Conservation (phyloP, 441 rosid genomes). For the Mallotus repandus region DNA sequence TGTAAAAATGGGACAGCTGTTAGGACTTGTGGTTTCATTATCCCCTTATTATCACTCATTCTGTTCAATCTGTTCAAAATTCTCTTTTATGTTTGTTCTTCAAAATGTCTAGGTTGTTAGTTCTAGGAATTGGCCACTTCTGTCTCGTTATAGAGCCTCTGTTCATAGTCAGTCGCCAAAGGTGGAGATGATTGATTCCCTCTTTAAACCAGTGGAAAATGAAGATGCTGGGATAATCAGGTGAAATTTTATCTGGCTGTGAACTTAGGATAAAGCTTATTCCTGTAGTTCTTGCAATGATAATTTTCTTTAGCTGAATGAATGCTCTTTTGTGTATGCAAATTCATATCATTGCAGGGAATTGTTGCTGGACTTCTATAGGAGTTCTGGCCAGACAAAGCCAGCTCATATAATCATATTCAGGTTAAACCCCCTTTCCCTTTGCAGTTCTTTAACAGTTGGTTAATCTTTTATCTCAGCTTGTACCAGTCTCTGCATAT, state of each 20-base stretch:
- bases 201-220: conserved; percentile 38
- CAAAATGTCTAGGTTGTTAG: conserved; percentile 45
- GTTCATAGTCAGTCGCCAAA: conserved; percentile 72
- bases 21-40: too few species aligned
- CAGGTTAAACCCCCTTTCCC: conserved; percentile 42
- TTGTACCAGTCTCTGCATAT: neutral
- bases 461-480: neutral
- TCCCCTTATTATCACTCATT: too few species aligned
- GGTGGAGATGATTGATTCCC: conserved; percentile 74
- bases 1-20: too few species aligned
- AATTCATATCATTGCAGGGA: conserved; percentile 44
- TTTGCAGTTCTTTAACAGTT: neutral
- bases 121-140: conserved; percentile 69
- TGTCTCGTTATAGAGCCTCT: conserved; percentile 69
- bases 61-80: neutral
- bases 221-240: conserved; percentile 72
- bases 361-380: conserved; percentile 58
- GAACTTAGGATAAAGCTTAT: neutral
- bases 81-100: neutral
- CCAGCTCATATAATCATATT: conserved; percentile 74
- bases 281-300: neutral
- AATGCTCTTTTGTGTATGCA: neutral
- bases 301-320: conserved; percentile 4
- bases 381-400: conserved; percentile 60
- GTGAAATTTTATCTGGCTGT: conserved; percentile 15